Conservation (phyloP, 2,329 filamentous ascomycete genomes). For the Stylonectria norvegica region DNA sequence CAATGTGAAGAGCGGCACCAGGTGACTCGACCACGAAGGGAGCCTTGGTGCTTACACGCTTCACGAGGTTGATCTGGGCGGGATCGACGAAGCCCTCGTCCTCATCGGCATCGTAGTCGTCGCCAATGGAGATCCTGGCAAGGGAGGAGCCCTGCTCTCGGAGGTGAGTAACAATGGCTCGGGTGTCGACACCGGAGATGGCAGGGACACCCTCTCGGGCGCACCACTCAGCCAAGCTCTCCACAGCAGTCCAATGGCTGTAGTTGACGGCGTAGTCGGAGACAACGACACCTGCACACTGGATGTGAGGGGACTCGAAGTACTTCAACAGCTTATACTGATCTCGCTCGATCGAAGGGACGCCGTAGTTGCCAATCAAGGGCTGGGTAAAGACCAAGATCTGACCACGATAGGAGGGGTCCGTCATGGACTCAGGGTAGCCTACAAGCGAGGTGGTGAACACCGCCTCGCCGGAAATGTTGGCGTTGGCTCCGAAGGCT, state of each 20-base stretch:
- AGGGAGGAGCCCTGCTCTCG: slow-evolving; percentile 96
- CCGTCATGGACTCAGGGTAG: slow-evolving; percentile 92
- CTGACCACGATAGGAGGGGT: slow-evolving; percentile 86
- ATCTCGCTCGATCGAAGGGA: slow-evolving; percentile 82
- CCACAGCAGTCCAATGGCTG: slow-evolving; percentile 98
- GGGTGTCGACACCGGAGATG: slow-evolving; percentile 95
- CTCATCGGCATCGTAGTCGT: slow-evolving; percentile 97
- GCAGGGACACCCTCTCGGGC: slow-evolving; percentile 92
- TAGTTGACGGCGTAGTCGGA: slow-evolving; percentile 91
- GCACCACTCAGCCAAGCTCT: slow-evolving; percentile 92
- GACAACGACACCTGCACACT: slow-evolving; percentile 93
- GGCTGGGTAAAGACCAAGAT: slow-evolving; percentile 98
- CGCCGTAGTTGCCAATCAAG: slow-evolving; percentile 97
- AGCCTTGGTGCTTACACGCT: slow-evolving; percentile 94
- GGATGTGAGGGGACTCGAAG: slow-evolving; percentile 97
- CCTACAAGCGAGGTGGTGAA: slow-evolving; percentile 98
- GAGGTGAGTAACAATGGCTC: slow-evolving; percentile 91
- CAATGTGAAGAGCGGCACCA: slow-evolving; percentile 82
- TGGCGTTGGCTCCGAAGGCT: slow-evolving; percentile 93
- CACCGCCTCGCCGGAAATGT: slow-evolving; percentile 96
- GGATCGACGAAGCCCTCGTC: slow-evolving; percentile 95
- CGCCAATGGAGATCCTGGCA: slow-evolving; percentile 88
- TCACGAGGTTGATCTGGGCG: slow-evolving; percentile 93
- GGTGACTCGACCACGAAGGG: slow-evolving; percentile 91
- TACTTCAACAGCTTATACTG: slow-evolving; percentile 90